Evolutionary conservation across 1,284 basidiomycete genomes (phyloP).

Genomic region (Tylopilus sp.): DNA sequence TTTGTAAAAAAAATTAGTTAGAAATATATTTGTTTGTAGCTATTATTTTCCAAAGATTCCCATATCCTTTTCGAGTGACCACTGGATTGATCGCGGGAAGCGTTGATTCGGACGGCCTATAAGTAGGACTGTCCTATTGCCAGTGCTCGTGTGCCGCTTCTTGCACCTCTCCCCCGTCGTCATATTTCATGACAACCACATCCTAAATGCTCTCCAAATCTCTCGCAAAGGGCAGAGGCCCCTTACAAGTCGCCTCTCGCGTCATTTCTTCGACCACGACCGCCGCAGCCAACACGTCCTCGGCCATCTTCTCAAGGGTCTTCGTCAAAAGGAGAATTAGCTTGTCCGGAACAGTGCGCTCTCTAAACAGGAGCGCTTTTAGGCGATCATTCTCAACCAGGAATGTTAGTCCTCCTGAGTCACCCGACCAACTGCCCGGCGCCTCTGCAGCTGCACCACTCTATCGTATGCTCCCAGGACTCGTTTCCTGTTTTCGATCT

Average conservation of each 20-base stretch:
- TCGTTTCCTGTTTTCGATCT: not conserved
- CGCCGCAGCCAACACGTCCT: slow-evolving; percentile 51
- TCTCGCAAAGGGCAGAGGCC: slow-evolving; percentile 43
- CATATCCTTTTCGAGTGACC: slow-evolving; percentile 7
- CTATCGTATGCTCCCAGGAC: slow-evolving; percentile 42
- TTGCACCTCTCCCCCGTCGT: slow-evolving; percentile 5
- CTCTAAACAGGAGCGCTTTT: slow-evolving; percentile 24
- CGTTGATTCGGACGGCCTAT: slow-evolving; percentile 6
- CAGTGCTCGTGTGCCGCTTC: slow-evolving; percentile 1
- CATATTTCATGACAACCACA: slow-evolving; percentile 19
- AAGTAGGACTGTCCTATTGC: slow-evolving; percentile 1
- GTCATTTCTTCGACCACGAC: slow-evolving; percentile 44
- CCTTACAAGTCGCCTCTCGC: slow-evolving; percentile 49
- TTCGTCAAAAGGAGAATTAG: slow-evolving; percentile 44
- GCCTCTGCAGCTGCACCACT: slow-evolving; percentile 41
- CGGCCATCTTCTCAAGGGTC: slow-evolving; percentile 46
- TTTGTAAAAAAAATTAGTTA: not conserved
- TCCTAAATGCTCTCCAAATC: slow-evolving; percentile 31
- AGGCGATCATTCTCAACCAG: slow-evolving; percentile 45
- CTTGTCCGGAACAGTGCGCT: slow-evolving; percentile 37
- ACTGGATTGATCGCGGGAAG: slow-evolving; percentile 6
- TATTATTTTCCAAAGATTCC: slow-evolving; percentile 25
- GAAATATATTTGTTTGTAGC: slow-evolving; percentile 19
- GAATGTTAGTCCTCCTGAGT: slow-evolving; percentile 29
- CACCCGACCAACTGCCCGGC: slow-evolving; percentile 26